These are phyloP conservation scores for Hypoxylon lenormandii DNA, from an alignment of 495 filamentous ascomycete species.

Conservation along the genomic window DNA sequence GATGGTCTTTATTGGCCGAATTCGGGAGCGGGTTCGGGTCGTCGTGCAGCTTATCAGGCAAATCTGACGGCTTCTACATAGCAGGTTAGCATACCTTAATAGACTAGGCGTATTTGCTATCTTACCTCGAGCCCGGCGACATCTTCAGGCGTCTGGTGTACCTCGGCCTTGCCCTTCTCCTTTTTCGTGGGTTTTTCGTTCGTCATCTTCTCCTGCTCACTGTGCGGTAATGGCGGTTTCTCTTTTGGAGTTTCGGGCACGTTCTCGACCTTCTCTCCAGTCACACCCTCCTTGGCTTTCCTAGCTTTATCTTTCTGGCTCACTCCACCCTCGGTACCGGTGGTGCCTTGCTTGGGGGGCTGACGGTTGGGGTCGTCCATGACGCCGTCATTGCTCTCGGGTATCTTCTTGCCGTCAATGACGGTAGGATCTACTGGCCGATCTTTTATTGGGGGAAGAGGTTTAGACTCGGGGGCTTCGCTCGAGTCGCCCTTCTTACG, in stretches of 20 bases:
- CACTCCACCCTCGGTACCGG: slow-evolving; percentile 86
- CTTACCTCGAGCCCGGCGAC: slow-evolving; percentile 77
- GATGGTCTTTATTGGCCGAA: slow-evolving; percentile 72
- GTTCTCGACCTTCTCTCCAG: slow-evolving; percentile 73
- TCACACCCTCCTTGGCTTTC: slow-evolving; percentile 69
- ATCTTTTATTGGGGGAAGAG: slow-evolving; percentile 61
- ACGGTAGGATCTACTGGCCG: slow-evolving; percentile 60
- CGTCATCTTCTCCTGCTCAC: slow-evolving; percentile 72
- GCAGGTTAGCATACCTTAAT: slow-evolving; percentile 12
- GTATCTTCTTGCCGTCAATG: slow-evolving; percentile 76
- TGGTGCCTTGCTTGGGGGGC: slow-evolving; percentile 83
- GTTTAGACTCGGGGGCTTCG: slow-evolving; percentile 57
- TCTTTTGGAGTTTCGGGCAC: slow-evolving; percentile 85
- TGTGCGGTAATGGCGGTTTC: slow-evolving; percentile 81
- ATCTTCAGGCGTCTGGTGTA: slow-evolving; percentile 55
- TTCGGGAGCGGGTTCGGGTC: slow-evolving; percentile 78
- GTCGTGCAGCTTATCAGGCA: slow-evolving; percentile 83
- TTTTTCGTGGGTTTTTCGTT: slow-evolving; percentile 56
- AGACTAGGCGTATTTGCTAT: not conserved
- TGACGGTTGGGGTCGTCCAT: slow-evolving; percentile 85
- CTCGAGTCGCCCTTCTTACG: slow-evolving; percentile 53
- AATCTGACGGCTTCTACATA: slow-evolving; percentile 80
- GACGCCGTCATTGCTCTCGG: slow-evolving; percentile 83
- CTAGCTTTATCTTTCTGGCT: slow-evolving; percentile 82
- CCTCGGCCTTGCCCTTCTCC: slow-evolving; percentile 57